Evolutionary conservation across 2,329 filamentous ascomycete species (phyloP).

Genomic region (Apiospora malaysiana): DNA sequence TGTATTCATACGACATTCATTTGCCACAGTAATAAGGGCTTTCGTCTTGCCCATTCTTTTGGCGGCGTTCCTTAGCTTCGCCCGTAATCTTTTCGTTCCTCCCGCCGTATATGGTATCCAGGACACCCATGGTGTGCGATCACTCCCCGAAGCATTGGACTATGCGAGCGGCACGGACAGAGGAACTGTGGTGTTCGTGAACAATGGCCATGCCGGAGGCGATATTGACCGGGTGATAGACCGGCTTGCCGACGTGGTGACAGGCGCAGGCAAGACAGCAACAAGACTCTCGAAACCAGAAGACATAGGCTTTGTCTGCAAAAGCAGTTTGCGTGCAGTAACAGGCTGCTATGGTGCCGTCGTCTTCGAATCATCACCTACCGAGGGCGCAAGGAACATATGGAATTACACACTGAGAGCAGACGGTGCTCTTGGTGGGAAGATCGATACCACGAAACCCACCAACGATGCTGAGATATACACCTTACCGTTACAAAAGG

Average conservation of each 20-base stretch:
- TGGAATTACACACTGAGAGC: constrained; percentile 90
- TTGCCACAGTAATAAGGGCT: constrained; percentile 60
- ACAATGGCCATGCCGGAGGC: constrained; percentile 72
- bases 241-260: constrained; percentile 62
- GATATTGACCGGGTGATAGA: constrained; percentile 76
- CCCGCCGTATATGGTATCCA: constrained; percentile 79
- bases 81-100: constrained; percentile 83
- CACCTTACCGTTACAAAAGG: constrained; percentile 77
- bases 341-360: constrained; percentile 76
- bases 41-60: constrained; percentile 65
- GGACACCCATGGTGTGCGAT: constrained; percentile 62
- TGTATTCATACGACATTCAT: constrained; percentile 58
- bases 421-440: constrained; percentile 72
- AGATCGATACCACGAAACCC: constrained; percentile 67
- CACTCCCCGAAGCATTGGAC: constrained; percentile 67
- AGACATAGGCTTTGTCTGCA: constrained; percentile 68
- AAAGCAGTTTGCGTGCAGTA: constrained; percentile 68
- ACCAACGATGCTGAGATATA: constrained; percentile 81
- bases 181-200: constrained; percentile 77
- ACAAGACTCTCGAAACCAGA: constrained; percentile 58
- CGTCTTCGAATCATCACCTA: constrained; percentile 77
- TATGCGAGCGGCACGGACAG: constrained; percentile 61
- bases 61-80: constrained; percentile 68
- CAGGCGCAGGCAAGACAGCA: constrained; percentile 59
- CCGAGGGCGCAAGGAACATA: constrained; percentile 65